Evolutionary conservation across 768 basidiomycete genomes (phyloP).

Genomic region (Hortiboletus flavorubellus): DNA sequence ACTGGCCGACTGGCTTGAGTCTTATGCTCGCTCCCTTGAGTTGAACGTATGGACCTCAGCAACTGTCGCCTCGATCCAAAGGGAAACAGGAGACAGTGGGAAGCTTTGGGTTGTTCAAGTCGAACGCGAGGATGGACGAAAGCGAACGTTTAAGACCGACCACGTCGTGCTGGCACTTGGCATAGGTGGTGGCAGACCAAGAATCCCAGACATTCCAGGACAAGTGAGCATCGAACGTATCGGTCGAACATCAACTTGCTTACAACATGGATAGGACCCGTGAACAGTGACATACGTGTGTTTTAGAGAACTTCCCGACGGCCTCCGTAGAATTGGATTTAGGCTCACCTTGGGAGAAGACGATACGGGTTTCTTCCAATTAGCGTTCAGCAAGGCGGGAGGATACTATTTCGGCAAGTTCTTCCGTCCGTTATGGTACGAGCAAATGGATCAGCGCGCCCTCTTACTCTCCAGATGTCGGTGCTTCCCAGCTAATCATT

Average conservation of each 20-base stretch:
- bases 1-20: conserved; percentile 68
- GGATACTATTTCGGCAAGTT: conserved; percentile 65
- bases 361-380: conserved; percentile 47
- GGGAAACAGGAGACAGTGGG: conserved; percentile 30
- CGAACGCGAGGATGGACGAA: conserved; percentile 31
- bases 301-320: conserved; percentile 50
- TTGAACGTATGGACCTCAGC: conserved; percentile 64
- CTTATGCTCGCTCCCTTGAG: conserved; percentile 56
- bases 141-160: conserved; percentile 41
- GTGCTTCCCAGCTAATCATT: conserved; percentile 40
- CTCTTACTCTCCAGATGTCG: conserved; percentile 30
- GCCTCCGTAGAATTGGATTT: conserved; percentile 57
- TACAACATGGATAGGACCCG: conserved; percentile 33
- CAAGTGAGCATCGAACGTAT: conserved; percentile 30
- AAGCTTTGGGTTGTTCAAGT: conserved; percentile 44
- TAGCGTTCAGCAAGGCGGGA: conserved; percentile 48
- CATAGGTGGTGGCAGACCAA: conserved; percentile 42
- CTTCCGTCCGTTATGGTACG: not conserved
- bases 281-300: not conserved
- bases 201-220: conserved; percentile 43
- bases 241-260: not conserved
- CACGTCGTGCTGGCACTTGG: conserved; percentile 52
- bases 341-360: conserved; percentile 48
- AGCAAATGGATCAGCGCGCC: not conserved
- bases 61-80: conserved; percentile 24